Base-by-base conservation (phyloP, 208 protist species). In the Wallacemonas sp. region DNA sequence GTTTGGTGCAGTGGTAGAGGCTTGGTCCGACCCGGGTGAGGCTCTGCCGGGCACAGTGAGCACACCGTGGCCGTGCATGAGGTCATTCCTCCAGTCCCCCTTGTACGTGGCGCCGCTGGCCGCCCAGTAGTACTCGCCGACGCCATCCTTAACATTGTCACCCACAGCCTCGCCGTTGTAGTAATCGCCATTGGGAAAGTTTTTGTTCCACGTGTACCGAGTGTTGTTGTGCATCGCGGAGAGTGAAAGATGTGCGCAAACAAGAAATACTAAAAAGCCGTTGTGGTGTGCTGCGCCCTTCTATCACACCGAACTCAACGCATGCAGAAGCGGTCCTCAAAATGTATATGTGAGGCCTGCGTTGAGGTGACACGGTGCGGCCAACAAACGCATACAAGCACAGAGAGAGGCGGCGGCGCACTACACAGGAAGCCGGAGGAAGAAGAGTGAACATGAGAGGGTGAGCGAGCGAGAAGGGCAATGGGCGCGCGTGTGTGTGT, bases 101-200 rank as follows among this genome's bases (percentile, higher is more conserved):
- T 66, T 71, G 66, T 94, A 92, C 0, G 65, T 79, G 19, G 85
- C 78, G 0, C 81, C 71, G 41, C 36, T 86, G 10, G 60, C 61
- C 10, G 79, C 74, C 83, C 81, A 91, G 27, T 79, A 77, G 71
- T 85, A 90, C 50, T 84, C 76, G 0, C 83, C 83, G 13, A 72
- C 46, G 22, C 81, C 83, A 55, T 91, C 83, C 29, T 85, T 81
- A n/a, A 90, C 39, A 39, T 90, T 71, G n/a, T 83, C 74, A n/a
- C 69, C 70, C 19, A 81, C 67, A 2, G 82, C 80, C 66, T 90
- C 83, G 27, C 81, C 85, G 22, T 66, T 62, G 67, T 93, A 93
- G 17, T 29, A 59, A 64, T 91, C 85, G 12, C 84, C 85, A 37
- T 93, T 93, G 21, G 76, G 54, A 44, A 89, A 91, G 32, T 75